Percentiles rank a stretch among this genome's conserved stretches.
Evolutionary conservation across 768 basidiomycete genomes (phyloP).

Genomic region (Boletus vinaceobasis): DNA sequence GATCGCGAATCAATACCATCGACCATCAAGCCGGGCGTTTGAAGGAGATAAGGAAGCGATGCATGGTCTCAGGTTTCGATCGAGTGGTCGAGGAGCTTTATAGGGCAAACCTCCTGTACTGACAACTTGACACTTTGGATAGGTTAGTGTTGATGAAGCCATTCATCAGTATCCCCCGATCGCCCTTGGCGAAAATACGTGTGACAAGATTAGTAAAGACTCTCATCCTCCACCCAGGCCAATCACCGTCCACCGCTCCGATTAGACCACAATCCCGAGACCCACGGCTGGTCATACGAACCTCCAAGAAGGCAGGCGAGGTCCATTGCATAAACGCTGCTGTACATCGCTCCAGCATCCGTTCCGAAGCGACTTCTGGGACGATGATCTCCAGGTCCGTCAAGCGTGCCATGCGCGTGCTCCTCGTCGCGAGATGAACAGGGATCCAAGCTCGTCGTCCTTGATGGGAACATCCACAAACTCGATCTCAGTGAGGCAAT

Average conservation of each 20-base stretch:
- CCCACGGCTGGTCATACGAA: background rate
- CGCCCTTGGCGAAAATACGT: background rate
- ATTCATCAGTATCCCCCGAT: background rate
- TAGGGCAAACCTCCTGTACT: background rate
- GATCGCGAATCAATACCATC: background rate
- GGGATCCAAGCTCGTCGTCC: constrained; percentile 9
- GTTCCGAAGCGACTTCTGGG: background rate
- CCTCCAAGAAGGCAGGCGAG: background rate
- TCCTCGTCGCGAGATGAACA: background rate
- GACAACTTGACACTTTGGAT: background rate
- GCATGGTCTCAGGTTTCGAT: background rate
- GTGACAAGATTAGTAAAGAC: no score
- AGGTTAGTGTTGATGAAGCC: constrained; percentile 2
- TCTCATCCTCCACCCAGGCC: no score
- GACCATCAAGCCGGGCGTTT: background rate
- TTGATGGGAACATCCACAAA: background rate
- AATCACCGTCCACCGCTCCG: no score
- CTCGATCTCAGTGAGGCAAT: background rate
- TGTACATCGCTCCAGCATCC: constrained; percentile 7
- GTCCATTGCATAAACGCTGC: no score
- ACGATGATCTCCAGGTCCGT: no score
- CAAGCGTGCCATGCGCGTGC: constrained; percentile 9
- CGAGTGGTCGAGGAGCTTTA: background rate
- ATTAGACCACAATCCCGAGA: background rate
- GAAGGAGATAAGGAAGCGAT: background rate